Base-by-base conservation (phyloP, 345 rosid genomes). In the Hypericum perforatum region DNA sequence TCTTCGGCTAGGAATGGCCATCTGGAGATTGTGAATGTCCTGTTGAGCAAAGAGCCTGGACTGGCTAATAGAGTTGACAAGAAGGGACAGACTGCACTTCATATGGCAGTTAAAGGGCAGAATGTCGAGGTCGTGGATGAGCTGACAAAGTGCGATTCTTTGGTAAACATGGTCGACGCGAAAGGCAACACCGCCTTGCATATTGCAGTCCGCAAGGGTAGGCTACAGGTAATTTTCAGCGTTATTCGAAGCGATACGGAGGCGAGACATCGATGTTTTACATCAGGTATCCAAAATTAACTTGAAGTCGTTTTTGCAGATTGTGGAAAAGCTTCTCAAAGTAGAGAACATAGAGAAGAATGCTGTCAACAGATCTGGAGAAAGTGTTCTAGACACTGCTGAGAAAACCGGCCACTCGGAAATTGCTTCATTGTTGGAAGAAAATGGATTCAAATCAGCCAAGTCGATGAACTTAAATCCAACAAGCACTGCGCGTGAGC, bases 41-140 rank as follows among this genome's bases (percentile, higher is more conserved):
- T 92, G 40, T 47, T 82, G 62, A 64, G 57, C 29, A 85, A 63
- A 51, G 94, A 83, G 12, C 77, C 69, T 12, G 81, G 77, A 16
- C 64, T 83, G 53, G 75, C 73, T 37, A 73, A 68, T 3, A 78
- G 78, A 61, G 65, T 43, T 0, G 98, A 92, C 53, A 77, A 79
- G 78, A 85, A 92, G 63, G 84, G 95, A 56, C 96, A 92, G 68
- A 85, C 90, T 1, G 80, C 94, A 15, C 81, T 92, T 45, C 95
- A 92, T 54, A 85, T 83, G 98, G 98, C 98, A 0, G 98, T 74
- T 65, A 92, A 92, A 75, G 95, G 98, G 45, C 88, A 71, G 53
- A 76, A 62, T 39, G 53, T 57, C 41, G 89, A 77, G 53, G 63
- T 83, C 3, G 95, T 85, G 0, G 77, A 70, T 56, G 85, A 59